phyloP scores from a whole-genome alignment of 2,329 filamentous ascomycete species.

The Fusarium hostae region DNA sequence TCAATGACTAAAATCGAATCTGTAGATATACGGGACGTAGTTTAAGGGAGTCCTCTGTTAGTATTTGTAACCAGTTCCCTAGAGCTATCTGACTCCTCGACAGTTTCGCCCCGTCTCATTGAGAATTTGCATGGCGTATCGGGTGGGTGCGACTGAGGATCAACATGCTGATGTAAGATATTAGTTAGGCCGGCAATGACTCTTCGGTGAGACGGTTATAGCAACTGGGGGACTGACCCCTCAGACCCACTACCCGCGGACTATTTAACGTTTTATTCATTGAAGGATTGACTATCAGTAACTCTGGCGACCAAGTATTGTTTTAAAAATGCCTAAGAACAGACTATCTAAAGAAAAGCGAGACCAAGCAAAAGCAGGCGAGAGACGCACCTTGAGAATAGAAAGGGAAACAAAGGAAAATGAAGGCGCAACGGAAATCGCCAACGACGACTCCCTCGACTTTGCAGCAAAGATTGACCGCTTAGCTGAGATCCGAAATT shows the following conservation, averaged over 20 bases:
- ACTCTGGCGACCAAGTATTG: neutral
- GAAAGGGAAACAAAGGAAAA: neutral
- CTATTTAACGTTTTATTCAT: neutral
- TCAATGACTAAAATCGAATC: too few relatives aligned
- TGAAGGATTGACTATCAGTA: neutral
- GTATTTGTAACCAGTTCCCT: rapidly evolving
- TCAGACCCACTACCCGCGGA: neutral
- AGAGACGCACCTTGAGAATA: rapidly evolving
- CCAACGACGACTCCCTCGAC: neutral
- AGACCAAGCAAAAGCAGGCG: neutral
- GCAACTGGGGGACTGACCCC: rapidly evolving
- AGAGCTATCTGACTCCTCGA: rapidly evolving
- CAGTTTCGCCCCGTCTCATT: rapidly evolving
- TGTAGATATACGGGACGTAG: too few relatives aligned
- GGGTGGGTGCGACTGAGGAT: rapidly evolving
- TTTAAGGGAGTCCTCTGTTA: rapidly evolving
- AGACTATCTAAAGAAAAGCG: neutral
- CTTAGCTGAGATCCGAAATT: neutral
- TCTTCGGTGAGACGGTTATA: neutral
- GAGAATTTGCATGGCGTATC: rapidly evolving
- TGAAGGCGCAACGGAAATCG: neutral
- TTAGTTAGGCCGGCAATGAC: neutral
- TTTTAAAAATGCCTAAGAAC: slow-evolving; percentile 5
- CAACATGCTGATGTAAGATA: neutral
- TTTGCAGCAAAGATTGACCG: neutral